Base-by-base conservation (phyloP, 2,329 filamentous ascomycete genomes). In the Colletotrichum eremochloae region DNA sequence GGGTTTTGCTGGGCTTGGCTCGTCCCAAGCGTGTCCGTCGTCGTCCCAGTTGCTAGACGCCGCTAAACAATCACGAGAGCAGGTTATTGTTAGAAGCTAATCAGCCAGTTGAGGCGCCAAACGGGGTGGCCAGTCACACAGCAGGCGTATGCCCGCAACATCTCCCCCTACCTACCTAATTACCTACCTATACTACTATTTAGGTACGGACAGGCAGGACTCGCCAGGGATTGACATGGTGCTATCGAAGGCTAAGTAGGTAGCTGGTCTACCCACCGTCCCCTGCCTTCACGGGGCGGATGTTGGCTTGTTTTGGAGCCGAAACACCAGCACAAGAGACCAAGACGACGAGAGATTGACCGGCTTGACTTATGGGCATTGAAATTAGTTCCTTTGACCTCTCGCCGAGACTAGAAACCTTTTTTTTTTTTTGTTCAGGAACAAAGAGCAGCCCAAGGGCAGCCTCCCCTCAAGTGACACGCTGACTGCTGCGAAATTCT, bases 11-110 rank as follows among this genome's bases (percentile, higher is more conserved):
- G n/a, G 66, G 46, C 61, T 65, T 72, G 67, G 61, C 61, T 48
- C 64, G 46, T 70, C 48, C 61, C 67, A 55, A 72, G 70, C 70
- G 67, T 70, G 68, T 38, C 63, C 63, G 63, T 57, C 63, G 56
- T 67, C 68, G 50, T 57, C 33, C 38, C 63, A 57, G 63, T 55
- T 42, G 63, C 40, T 60, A 67, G 48, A 71, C 31, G 33, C 67
- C 67, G 61, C 70, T 72, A 72, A 61, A 70, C 56, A 72, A 72
- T 72, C 70, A 72, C 70, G 67, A 70, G 70, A 65, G 67, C 70
- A 70, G 55, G 66, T 72, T 67, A 70, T 69, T 52, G 67, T 70
- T 46, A 55, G 67, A 72, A 67, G 60, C 70, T 72, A 65, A 68
- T 3, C 38, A 31, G 52, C 46, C 67, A 70, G 60, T 44, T 57